Base-by-base conservation (phyloP, 2,329 filamentous ascomycete genomes). In the Rutstroemia sp. region DNA sequence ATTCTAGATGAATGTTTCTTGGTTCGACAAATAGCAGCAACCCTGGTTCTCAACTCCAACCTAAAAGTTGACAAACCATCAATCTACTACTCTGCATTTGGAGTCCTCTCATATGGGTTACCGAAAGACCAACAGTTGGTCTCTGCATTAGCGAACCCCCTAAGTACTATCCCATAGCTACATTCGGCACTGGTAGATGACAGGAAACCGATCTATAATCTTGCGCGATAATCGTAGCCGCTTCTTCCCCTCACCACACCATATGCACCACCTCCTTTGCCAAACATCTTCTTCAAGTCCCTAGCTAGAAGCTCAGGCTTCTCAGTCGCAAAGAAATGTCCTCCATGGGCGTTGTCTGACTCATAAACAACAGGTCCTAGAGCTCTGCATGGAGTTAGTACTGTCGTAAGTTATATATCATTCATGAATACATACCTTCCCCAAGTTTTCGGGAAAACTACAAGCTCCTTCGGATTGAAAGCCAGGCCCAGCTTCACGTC, bases 271-370 rank as follows among this genome's bases (percentile, higher is more conserved):
- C 77, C 78, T 0, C 70, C 71, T 57, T 75, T 75, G 0, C 77
- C 76, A 71, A 84, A 84, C 81, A 86, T 84, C 6, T 71, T 72
- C 60, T 72, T 72, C 54, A 86, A 58, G 65, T 86, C 83, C 2
- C 68, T 69, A 0, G 72, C 77, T 23, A 86, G 69, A 5, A 73
- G 69, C 21, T 79, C 72, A 0, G 83, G 83, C 21, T 71, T 70
- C 68, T 87, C 83, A 63, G 76, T 78, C 0, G 83, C 78, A 1
- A 80, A 81, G 64, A 86, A 86, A 66, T 86, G 83, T 0, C 82
- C 82, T 9, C 64, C 65, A 2, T 46, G 27, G 3, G 2, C 6
- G 44, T 67, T 67, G 5, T 63, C 61, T 10, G 71, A 73, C 61
- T 84, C 77, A 51, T 79, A 82, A 0, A 86, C 83, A 0, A 88